These are phyloP conservation scores for Mortierella hygrophila DNA, from an alignment of 192 early-diverging fungal genomes.

Conservation along the genomic window DNA sequence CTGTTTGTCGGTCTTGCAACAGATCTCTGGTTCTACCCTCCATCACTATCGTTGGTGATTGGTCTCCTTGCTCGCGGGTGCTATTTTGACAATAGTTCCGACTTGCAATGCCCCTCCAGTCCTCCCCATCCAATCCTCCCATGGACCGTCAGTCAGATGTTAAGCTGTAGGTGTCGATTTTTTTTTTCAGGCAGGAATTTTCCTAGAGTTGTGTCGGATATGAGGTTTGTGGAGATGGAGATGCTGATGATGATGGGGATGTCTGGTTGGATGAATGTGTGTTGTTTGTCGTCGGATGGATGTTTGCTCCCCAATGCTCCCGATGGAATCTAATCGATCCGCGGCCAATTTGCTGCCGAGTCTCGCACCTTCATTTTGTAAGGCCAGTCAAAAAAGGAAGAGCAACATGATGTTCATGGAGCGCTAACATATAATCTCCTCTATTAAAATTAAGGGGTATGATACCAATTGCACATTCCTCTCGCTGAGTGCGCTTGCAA, in stretches of 20 bases:
- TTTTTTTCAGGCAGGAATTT: background rate
- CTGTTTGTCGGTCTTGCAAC: background rate
- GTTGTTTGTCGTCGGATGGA: constrained; percentile 26
- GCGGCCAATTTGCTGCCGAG: constrained; percentile 1
- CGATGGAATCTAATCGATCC: constrained; percentile 4
- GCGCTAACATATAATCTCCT: background rate
- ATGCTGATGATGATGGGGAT: constrained; percentile 10
- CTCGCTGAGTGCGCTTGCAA: background rate
- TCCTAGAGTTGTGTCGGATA: background rate
- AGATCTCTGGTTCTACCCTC: background rate
- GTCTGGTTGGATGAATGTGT: constrained; percentile 18
- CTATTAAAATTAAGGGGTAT: background rate
- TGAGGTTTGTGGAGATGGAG: background rate
- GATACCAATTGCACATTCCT: background rate
- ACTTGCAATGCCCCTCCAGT: background rate
- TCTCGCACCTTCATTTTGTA: constrained; percentile 48
- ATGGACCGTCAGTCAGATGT: background rate
- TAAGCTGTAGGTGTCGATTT: background rate
- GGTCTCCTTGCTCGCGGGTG: background rate
- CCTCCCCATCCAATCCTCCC: background rate
- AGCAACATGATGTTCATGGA: constrained; percentile 17
- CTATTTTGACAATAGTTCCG: constrained; percentile 34
- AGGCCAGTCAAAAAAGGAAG: constrained; percentile 50
- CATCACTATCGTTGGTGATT: background rate
- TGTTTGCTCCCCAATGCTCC: background rate